Conservation (phyloP, 148 eudicot species). For the Chenopodium quinoa region DNA sequence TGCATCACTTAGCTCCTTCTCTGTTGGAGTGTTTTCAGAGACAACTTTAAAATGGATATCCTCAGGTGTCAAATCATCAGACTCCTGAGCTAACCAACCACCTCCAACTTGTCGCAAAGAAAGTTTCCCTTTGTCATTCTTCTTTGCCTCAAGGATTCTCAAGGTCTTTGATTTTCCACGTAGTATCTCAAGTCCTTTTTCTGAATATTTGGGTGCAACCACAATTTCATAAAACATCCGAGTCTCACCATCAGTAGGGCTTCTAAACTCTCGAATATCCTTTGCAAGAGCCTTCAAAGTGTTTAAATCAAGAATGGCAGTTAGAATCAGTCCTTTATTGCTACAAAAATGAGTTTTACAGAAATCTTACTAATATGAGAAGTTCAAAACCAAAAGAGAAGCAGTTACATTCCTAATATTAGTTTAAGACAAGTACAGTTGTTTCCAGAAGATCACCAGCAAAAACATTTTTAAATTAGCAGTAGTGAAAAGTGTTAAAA, state of each 20-base stretch:
- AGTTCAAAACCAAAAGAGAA: no score
- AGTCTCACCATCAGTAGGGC: constrained; percentile 94
- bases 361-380: background rate
- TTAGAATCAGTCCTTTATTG: background rate
- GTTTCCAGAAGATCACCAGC: background rate
- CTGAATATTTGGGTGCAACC: constrained; percentile 79
- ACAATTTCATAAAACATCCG: constrained; percentile 99
- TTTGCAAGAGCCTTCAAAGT: constrained; percentile 69
- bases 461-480: background rate
- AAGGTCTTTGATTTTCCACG: constrained; percentile 94
- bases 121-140: constrained; percentile 74
- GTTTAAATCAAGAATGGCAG: background rate
- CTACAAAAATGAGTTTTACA: background rate
- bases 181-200: constrained; percentile 89
- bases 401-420: background rate
- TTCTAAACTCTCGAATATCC: constrained; percentile 88
- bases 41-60: constrained; percentile 66
- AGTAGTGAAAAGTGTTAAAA: background rate
- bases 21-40: constrained; percentile 59
- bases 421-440: background rate
- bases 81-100: constrained; percentile 94
- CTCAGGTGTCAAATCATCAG: constrained; percentile 83
- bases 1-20: constrained; percentile 74
- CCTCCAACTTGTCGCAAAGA: constrained; percentile 96
- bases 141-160: constrained; percentile 92